Conservation (phyloP, 2,329 filamentous ascomycete genomes). For the Pseudovirgaria hyperparasitica region DNA sequence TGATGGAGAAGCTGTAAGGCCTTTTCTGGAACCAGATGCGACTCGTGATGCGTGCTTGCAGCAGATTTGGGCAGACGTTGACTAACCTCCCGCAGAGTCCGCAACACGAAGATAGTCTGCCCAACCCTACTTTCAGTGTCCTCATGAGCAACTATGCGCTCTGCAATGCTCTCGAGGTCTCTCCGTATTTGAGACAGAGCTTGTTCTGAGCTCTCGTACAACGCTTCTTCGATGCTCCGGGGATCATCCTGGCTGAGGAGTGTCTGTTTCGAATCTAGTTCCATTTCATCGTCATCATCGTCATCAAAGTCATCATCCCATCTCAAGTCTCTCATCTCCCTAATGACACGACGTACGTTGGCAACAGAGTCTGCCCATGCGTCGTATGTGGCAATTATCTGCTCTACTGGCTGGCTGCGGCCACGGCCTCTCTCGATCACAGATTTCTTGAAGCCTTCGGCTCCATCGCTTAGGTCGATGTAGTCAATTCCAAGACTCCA, state of each 20-base stretch:
- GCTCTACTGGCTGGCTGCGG: slow-evolving; percentile 52
- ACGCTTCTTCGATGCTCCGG: slow-evolving; percentile 44
- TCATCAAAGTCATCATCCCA: slow-evolving; percentile 69
- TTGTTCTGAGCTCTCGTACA: slow-evolving; percentile 42
- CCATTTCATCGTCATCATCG: slow-evolving; percentile 57
- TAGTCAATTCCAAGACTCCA: slow-evolving; percentile 57
- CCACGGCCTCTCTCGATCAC: slow-evolving; percentile 62
- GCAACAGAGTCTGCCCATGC: slow-evolving; percentile 65
- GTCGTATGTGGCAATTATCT: slow-evolving; percentile 50
- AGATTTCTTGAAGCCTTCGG: slow-evolving; percentile 53
- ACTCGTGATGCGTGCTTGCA: slow-evolving; percentile 15
- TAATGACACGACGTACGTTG: slow-evolving; percentile 49
- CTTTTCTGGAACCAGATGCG: slow-evolving; percentile 47
- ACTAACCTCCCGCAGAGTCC: slow-evolving; percentile 62
- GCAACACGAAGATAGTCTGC: slow-evolving; percentile 51
- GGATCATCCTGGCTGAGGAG: slow-evolving; percentile 63
- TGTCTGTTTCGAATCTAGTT: slow-evolving; percentile 52
- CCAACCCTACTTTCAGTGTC: slow-evolving; percentile 20
- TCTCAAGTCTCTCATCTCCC: slow-evolving; percentile 51
- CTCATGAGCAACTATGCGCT: slow-evolving; percentile 30
- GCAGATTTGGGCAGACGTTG: slow-evolving; percentile 42
- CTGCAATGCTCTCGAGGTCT: slow-evolving; percentile 41
- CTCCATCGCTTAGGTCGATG: slow-evolving; percentile 53
- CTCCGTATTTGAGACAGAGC: slow-evolving; percentile 47
- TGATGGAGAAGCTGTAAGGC: slow-evolving; percentile 53